phyloP scores from a whole-genome alignment of 192 early-diverging fungal species.

The Pilobolus umbonatus region DNA sequence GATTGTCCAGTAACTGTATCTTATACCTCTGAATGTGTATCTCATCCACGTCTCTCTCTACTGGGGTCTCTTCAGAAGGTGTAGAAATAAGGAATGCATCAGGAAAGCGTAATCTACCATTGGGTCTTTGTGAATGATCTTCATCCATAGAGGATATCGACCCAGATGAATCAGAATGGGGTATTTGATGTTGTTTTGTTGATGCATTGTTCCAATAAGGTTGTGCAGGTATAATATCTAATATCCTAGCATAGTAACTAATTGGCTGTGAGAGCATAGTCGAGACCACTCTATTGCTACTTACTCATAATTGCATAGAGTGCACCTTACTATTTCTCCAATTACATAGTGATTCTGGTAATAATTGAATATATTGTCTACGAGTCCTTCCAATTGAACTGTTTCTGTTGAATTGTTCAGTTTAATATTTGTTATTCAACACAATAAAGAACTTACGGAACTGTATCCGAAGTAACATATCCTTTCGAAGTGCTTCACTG shows the following conservation, averaged over 20 bases:
- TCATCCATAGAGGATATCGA: conserved; percentile 5
- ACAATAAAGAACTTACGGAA: conserved; percentile 52
- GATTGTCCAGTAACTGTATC: conserved; percentile 47
- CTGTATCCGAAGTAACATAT: conserved; percentile 60
- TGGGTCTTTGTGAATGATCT: conserved; percentile 3
- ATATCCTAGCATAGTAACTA: conserved; percentile 28
- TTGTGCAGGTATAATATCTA: conserved; percentile 25
- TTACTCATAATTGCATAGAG: conserved; percentile 29
- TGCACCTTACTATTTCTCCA: conserved; percentile 49
- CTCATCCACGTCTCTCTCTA: not conserved
- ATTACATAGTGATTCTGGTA: conserved; percentile 47
- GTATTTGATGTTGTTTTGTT: conserved; percentile 3
- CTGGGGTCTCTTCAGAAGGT: not conserved
- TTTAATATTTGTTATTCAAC: not conserved
- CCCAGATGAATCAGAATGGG: too few species aligned
- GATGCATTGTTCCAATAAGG: too few species aligned
- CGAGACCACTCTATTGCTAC: not conserved
- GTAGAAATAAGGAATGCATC: conserved; percentile 15
- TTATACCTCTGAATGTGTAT: conserved; percentile 22
- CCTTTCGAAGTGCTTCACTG: conserved; percentile 56
- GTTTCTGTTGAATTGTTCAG: conserved; percentile 36
- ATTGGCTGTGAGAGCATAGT: not conserved
- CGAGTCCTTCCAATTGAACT: conserved; percentile 50
- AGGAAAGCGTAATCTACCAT: conserved; percentile 13
- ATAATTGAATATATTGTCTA: conserved; percentile 52